Evolutionary conservation across 805 yeast species (phyloP).

Genomic region (Sporopachydermia lactativora): DNA sequence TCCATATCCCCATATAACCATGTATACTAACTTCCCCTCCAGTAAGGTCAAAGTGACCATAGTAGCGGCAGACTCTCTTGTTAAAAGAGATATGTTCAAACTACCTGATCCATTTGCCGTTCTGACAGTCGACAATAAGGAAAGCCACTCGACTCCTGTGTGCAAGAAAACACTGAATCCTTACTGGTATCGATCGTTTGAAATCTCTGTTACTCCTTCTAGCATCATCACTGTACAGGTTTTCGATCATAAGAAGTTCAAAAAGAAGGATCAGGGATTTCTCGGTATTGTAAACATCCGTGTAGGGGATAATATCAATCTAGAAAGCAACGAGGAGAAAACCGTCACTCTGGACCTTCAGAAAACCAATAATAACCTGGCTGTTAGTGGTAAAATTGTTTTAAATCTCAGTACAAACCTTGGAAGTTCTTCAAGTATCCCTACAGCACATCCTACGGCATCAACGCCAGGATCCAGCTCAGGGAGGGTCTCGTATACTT

Average conservation of each 20-base stretch:
- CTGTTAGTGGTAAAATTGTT: conserved; percentile 87
- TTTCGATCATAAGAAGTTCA: conserved; percentile 93
- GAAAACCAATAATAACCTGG: conserved; percentile 79
- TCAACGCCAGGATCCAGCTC: neutral
- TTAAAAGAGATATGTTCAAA: conserved; percentile 78
- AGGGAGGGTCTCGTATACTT: neutral
- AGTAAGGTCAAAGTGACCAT: conserved; percentile 38
- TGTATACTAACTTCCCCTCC: too few relatives aligned
- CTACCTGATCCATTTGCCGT: conserved; percentile 98
- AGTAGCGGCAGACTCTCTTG: conserved; percentile 91
- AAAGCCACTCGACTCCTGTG: conserved; percentile 88
- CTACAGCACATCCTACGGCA: neutral
- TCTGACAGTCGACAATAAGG: conserved; percentile 92
- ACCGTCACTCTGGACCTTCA: conserved; percentile 88
- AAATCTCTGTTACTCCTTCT: conserved; percentile 47
- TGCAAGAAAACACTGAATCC: conserved; percentile 92
- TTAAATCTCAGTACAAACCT: conserved; percentile 23
- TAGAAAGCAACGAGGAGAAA: conserved; percentile 39
- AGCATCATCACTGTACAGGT: conserved; percentile 86
- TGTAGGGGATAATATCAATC: conserved; percentile 77
- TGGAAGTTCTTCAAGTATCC: conserved; percentile 3
- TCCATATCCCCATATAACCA: too few relatives aligned
- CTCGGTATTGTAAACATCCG: conserved; percentile 90
- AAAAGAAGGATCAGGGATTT: conserved; percentile 97
- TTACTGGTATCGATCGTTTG: conserved; percentile 91